Conservation (phyloP, 2,329 filamentous ascomycete genomes). For the Penicillium paneum region DNA sequence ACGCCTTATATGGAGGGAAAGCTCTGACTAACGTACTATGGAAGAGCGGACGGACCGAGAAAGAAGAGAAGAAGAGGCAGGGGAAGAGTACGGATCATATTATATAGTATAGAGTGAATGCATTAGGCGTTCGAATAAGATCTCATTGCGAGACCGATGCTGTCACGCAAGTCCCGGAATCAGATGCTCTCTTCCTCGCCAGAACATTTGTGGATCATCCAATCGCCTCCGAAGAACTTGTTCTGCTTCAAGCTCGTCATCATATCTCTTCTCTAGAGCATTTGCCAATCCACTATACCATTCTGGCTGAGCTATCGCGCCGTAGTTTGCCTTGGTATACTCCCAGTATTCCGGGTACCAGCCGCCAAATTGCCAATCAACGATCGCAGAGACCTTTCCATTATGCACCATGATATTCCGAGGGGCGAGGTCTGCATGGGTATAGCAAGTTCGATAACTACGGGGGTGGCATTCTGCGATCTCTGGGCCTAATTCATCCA, state of each 20-base stretch:
- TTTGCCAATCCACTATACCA: not conserved
- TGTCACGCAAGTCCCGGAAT: not conserved
- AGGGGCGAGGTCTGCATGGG: not conserved
- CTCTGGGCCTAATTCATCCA: not conserved
- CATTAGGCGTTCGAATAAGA: too few species aligned
- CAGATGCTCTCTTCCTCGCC: not conserved
- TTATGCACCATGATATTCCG: not conserved
- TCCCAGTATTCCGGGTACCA: conserved; percentile 6
- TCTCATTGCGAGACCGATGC: too few species aligned
- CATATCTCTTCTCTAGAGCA: not conserved
- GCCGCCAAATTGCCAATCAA: not conserved
- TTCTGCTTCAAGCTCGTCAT: not conserved
- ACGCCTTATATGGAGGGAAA: too few species aligned
- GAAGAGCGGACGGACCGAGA: too few species aligned
- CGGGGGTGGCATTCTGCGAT: not conserved
- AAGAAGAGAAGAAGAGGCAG: too few species aligned
- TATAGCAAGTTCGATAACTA: not conserved
- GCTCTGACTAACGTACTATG: too few species aligned
- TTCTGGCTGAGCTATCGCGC: not conserved
- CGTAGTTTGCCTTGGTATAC: not conserved
- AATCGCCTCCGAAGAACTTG: not conserved
- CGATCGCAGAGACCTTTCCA: not conserved
- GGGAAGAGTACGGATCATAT: too few species aligned
- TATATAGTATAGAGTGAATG: too few species aligned
- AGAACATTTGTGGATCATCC: not conserved